A percentile compares a stretch with the other conserved stretches of the same genome.
These are phyloP conservation scores for Tricholoma terreum DNA, from an alignment of 768 basidiomycete genomes.

Conservation along the genomic window DNA sequence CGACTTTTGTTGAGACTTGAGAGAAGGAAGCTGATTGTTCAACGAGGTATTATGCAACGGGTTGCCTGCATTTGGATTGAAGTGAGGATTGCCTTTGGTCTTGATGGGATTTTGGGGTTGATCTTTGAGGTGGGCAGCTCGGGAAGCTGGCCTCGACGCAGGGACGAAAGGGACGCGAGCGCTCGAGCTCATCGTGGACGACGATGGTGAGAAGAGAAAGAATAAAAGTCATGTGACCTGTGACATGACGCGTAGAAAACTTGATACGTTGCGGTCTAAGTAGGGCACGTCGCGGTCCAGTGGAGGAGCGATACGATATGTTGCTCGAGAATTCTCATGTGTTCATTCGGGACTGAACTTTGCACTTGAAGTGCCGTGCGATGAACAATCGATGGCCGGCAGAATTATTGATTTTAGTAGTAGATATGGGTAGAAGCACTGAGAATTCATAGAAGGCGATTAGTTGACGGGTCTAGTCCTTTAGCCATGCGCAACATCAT, in stretches of 20 bases:
- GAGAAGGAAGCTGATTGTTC: neutral
- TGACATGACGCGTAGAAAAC: neutral
- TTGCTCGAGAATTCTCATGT: too few species aligned
- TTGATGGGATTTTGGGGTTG: neutral
- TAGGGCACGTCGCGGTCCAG: too few species aligned
- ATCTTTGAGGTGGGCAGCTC: slow-evolving; percentile 7
- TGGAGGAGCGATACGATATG: too few species aligned
- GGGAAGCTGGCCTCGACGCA: slow-evolving; percentile 8
- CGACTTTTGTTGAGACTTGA: neutral
- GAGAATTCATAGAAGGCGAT: slow-evolving; percentile 31
- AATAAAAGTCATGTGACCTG: neutral
- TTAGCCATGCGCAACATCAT: slow-evolving; percentile 32
- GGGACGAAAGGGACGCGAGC: slow-evolving; percentile 20
- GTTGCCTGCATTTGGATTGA: slow-evolving; percentile 11
- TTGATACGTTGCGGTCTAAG: too few species aligned
- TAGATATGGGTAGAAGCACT: too few species aligned
- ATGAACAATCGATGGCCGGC: too few species aligned
- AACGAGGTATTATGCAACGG: slow-evolving; percentile 9
- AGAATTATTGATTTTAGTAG: too few species aligned
- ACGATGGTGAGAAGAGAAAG: slow-evolving; percentile 1
- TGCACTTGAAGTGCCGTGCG: too few species aligned
- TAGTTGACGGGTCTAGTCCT: slow-evolving; percentile 26
- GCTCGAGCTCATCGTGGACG: slow-evolving; percentile 9
- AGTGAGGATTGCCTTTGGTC: slow-evolving; percentile 1
- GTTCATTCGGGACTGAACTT: too few species aligned